Evolutionary conservation across 495 filamentous ascomycete genomes (phyloP), one percentile per base, ranked within the genome.

Genomic region (Penicillium canariense): DNA sequence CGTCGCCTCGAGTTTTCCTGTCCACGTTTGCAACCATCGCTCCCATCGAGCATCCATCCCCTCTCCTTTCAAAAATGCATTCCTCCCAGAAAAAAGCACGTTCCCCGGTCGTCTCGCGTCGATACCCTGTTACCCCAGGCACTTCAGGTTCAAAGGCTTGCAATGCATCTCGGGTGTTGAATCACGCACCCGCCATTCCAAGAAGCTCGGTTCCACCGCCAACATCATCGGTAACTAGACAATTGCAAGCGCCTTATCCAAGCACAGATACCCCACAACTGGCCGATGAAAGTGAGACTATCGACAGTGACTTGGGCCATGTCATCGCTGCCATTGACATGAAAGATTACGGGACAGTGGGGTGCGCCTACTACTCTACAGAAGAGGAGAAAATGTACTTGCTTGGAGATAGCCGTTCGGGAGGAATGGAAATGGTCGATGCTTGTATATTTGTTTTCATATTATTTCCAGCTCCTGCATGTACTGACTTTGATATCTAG

Each of bases 281-380:
- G 44, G 48, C 15, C 27, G 52, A 54, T 46, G 32, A 26, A 2
- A 49, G 42, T 0, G 57, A 51, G 15, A 48, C 26, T 20, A 52
- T 20, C 52, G 73, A 73, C 4, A 89, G 96, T 55, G 77, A 76
- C 1, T 66, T 87, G 20, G 81, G 84, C 55, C 90, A 96, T 67
- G 75, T 94, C 28, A 84, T 97, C 52, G 90, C 91, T 81, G 91
- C 89, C 1, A 74, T 97, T 25, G 89, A 97, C 51, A 77, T 90
- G 63, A 83, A 80, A 49, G 84, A 88, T 18, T 74, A 82, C 12
- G 86, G 81, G 0, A 87, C 81, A 0, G 77, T 97, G 12, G 94
- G 94, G 5, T 97, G 92, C 66, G 86, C 89, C 22, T 96, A 94
- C 68, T 98, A 93, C 68, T 76, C 87, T 18, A 85, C 84, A 3